Conservation (phyloP, 768 basidiomycete species). For the Trametes cinnabarina region DNA sequence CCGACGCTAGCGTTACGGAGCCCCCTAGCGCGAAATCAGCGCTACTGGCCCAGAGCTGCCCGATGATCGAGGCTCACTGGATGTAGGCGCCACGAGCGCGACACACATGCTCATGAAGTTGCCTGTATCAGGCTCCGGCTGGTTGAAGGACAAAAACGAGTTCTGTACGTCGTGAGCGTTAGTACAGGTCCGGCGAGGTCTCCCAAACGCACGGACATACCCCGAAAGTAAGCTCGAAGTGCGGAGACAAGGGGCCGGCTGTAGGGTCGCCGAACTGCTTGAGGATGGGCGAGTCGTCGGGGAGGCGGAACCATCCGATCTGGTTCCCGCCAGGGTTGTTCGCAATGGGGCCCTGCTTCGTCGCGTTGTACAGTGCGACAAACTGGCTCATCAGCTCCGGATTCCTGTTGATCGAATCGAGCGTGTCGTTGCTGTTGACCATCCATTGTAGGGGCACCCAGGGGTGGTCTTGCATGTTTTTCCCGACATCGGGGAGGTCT, state of each 20-base stretch:
- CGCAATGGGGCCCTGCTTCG: constrained; percentile 11
- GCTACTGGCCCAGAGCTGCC: too few species aligned
- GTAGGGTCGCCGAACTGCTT: constrained; percentile 7
- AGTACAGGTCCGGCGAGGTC: too few species aligned
- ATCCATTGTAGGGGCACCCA: not conserved
- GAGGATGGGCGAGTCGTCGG: not conserved
- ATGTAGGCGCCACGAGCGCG: constrained; percentile 3
- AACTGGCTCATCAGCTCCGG: constrained; percentile 1
- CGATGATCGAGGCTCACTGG: not conserved
- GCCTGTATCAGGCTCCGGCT: not conserved
- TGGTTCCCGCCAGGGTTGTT: constrained; percentile 1
- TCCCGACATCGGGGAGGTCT: constrained; percentile 29
- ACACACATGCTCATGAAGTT: not conserved
- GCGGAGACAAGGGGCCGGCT: constrained; percentile 15
- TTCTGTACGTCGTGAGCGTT: not conserved
- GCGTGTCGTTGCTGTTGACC: not conserved
- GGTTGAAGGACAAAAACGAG: not conserved
- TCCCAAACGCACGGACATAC: too few species aligned
- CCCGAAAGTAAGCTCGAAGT: constrained; percentile 3
- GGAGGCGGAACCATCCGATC: constrained; percentile 11
- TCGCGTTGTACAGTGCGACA: constrained; percentile 15
- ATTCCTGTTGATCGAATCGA: constrained; percentile 16
- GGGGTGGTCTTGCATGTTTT: constrained; percentile 30
- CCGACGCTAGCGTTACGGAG: constrained; percentile 21
- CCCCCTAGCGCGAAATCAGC: constrained; percentile 18